Conservation (phyloP, 768 basidiomycete genomes). For the Kwoniella sp. region DNA sequence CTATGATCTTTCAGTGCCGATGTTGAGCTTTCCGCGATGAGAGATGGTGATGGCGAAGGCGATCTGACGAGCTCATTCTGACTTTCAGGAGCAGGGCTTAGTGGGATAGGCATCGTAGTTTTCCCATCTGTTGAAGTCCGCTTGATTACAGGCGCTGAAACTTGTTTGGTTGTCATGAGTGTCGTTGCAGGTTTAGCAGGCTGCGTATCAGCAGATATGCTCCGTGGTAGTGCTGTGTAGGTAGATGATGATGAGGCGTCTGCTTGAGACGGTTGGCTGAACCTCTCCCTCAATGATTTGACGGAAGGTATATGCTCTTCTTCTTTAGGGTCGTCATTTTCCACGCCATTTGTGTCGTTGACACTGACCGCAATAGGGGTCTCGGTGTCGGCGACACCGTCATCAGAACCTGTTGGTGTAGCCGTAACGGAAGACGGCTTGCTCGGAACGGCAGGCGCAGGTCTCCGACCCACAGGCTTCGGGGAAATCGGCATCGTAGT, state of each 20-base stretch:
- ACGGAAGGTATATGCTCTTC: constrained; percentile 24
- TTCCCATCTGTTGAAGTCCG: constrained; percentile 26
- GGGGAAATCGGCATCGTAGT: constrained; percentile 9
- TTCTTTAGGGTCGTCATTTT: background rate
- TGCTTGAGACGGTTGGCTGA: constrained; percentile 9
- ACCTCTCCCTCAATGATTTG: constrained; percentile 32
- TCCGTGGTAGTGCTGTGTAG: constrained; percentile 6
- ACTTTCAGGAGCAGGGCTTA: constrained; percentile 10
- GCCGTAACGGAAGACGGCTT: constrained; percentile 10
- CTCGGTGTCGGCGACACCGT: background rate
- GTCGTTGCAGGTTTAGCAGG: background rate
- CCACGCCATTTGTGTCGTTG: too few species aligned
- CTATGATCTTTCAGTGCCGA: background rate
- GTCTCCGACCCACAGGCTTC: constrained; percentile 11
- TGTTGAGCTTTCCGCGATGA: background rate
- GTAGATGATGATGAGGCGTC: constrained; percentile 5
- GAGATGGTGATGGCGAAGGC: background rate
- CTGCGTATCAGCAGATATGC: constrained; percentile 5
- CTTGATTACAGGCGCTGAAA: constrained; percentile 20
- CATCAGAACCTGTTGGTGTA: constrained; percentile 14
- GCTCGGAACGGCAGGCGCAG: constrained; percentile 21
- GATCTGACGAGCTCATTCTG: background rate
- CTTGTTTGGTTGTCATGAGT: constrained; percentile 14
- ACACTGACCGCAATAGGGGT: background rate
- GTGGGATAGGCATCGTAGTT: constrained; percentile 4